Conservation (phyloP, 495 filamentous ascomycete species). For the Podospora pseudocomata region DNA sequence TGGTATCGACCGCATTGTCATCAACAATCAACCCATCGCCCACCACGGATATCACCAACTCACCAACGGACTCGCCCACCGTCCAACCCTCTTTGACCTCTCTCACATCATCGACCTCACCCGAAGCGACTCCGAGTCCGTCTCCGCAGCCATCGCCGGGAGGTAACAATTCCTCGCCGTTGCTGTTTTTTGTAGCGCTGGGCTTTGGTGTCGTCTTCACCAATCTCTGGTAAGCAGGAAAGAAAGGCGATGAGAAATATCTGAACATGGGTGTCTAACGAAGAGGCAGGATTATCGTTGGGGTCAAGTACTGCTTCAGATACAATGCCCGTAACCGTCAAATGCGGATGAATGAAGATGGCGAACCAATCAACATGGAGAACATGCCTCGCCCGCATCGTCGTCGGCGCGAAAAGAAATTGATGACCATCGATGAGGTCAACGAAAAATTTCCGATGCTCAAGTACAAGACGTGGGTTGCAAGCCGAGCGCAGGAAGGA, state of each 20-base stretch:
- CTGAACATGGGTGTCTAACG: conserved; percentile 26
- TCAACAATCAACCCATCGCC: conserved; percentile 1
- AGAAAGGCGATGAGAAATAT: background rate
- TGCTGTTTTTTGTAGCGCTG: conserved; percentile 95
- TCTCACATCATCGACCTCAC: background rate
- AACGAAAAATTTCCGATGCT: conserved; percentile 92
- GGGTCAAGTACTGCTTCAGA: conserved; percentile 98
- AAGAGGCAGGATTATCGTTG: conserved; percentile 89
- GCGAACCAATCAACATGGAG: conserved; percentile 80
- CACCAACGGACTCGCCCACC: background rate
- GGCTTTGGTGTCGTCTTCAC: conserved; percentile 99
- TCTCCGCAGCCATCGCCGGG: conserved; percentile 29
- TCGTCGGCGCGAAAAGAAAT: conserved; percentile 86
- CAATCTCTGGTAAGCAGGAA: conserved; percentile 78
- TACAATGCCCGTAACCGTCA: conserved; percentile 93
- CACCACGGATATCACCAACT: background rate
- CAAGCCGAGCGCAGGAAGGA: conserved; percentile 75
- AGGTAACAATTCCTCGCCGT: conserved; percentile 69
- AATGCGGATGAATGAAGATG: conserved; percentile 73
- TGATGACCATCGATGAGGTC: conserved; percentile 98
- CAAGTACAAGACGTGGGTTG: conserved; percentile 95
- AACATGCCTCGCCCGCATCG: conserved; percentile 76
- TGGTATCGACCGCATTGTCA: background rate
- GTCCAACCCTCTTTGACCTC: background rate
- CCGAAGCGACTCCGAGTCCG: conserved; percentile 1